Evolutionary conservation across 768 basidiomycete genomes (phyloP).

Genomic region (Termitomyces sp.): DNA sequence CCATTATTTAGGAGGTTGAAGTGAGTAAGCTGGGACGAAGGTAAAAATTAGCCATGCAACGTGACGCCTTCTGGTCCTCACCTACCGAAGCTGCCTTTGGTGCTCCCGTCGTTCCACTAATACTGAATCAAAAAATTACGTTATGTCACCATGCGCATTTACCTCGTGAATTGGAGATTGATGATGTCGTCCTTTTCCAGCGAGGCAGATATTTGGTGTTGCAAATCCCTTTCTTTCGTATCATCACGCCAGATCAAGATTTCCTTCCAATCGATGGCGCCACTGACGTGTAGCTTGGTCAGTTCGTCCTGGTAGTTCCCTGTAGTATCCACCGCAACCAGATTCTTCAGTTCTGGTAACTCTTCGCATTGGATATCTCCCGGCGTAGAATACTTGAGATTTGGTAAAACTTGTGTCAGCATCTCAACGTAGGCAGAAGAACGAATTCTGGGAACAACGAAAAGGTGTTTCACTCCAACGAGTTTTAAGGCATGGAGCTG

Average conservation of each 20-base stretch:
- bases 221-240: constrained; percentile 32
- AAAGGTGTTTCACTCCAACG: constrained; percentile 62
- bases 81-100: constrained; percentile 82
- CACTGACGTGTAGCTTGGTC: constrained; percentile 35
- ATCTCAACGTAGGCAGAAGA: constrained; percentile 58
- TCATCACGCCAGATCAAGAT: constrained; percentile 64
- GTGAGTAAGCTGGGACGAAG: constrained; percentile 62
- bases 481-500: constrained; percentile 61
- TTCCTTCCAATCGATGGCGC: constrained; percentile 68
- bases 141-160: constrained; percentile 3
- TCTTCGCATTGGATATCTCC: constrained; percentile 53
- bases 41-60: not conserved
- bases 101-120: constrained; percentile 72
- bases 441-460: constrained; percentile 67
- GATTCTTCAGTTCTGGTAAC: constrained; percentile 55
- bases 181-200: constrained; percentile 64
- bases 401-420: constrained; percentile 53
- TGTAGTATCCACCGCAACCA: constrained; percentile 65
- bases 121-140: not conserved
- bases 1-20: constrained; percentile 76
- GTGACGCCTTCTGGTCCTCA: not conserved
- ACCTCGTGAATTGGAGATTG: constrained; percentile 87
- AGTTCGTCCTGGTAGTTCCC: constrained; percentile 32
- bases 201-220: constrained; percentile 34
- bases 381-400: constrained; percentile 40